Evolutionary conservation across 148 eudicot species (phyloP).

Genomic region (Selenicereus undatus): DNA sequence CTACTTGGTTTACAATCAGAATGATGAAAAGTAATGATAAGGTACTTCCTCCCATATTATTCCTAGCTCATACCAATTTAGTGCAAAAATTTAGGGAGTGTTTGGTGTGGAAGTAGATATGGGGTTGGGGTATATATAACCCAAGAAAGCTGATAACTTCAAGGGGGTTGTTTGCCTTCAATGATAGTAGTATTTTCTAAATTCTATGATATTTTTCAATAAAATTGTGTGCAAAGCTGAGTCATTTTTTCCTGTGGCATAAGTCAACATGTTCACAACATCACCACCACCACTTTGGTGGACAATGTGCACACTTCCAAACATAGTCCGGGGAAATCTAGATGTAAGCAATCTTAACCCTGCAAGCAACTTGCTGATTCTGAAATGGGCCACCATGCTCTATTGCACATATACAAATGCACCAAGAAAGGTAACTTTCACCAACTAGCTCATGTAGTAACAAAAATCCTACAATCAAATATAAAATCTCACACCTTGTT

Average conservation of each 20-base stretch:
- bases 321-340: too few relatives aligned
- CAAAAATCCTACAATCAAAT: neutral
- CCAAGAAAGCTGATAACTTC: conserved; percentile 8
- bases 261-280: neutral
- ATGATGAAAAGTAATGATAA: conserved; percentile 14
- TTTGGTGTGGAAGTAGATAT: conserved; percentile 18
- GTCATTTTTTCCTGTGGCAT: neutral
- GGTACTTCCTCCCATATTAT: conserved; percentile 21
- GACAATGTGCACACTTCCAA: too few relatives aligned
- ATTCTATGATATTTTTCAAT: neutral
- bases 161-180: neutral
- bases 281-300: too few relatives aligned
- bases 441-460: neutral
- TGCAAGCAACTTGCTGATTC: too few relatives aligned
- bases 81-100: conserved; percentile 15
- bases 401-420: neutral
- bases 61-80: conserved; percentile 17
- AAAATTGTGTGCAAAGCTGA: neutral
- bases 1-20: conserved; percentile 15
- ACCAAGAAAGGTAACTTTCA: neutral
- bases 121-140: conserved; percentile 24
- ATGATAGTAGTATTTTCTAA: neutral
- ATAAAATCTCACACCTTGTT: neutral
- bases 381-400: too few relatives aligned
- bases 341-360: too few relatives aligned